phyloP scores from a whole-genome alignment of 2,329 filamentous ascomycete species.

The Mycosphaerella sp. region DNA sequence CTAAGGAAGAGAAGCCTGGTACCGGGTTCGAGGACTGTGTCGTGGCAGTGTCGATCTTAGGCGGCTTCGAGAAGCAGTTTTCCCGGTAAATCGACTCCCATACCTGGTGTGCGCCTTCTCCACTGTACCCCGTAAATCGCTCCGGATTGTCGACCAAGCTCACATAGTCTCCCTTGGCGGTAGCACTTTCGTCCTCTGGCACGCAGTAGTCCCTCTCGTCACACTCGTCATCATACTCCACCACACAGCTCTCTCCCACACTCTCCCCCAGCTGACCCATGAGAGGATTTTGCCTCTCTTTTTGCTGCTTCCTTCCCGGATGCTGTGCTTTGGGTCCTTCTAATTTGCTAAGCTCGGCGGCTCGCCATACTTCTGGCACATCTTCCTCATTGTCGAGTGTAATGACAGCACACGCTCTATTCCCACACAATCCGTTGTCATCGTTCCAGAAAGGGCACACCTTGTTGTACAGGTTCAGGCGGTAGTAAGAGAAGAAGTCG shows the following conservation, averaged over 20 bases:
- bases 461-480: slow-evolving; percentile 89
- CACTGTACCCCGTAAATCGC: slow-evolving; percentile 88
- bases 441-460: slow-evolving; percentile 96
- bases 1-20: slow-evolving; percentile 37
- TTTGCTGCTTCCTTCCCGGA: slow-evolving; percentile 67
- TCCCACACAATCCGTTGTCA: slow-evolving; percentile 88
- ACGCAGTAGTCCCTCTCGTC: slow-evolving; percentile 96
- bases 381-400: slow-evolving; percentile 94
- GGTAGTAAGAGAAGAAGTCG: slow-evolving; percentile 98
- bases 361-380: slow-evolving; percentile 84
- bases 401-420: slow-evolving; percentile 92
- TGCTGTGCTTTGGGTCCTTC: slow-evolving; percentile 88
- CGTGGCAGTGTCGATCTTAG: slow-evolving; percentile 26
- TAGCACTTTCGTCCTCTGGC: slow-evolving; percentile 83
- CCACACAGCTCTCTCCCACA: slow-evolving; percentile 91
- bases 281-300: slow-evolving; percentile 65
- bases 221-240: slow-evolving; percentile 96
- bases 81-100: slow-evolving; percentile 97
- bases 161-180: slow-evolving; percentile 90
- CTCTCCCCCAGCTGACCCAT: slow-evolving; percentile 76
- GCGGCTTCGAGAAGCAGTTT: slow-evolving; percentile 71
- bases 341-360: slow-evolving; percentile 84
- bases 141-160: slow-evolving; percentile 90
- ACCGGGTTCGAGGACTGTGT: slow-evolving; percentile 20
- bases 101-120: slow-evolving; percentile 76